phyloP scores from a whole-genome alignment of 306 rosid species.

The cucumber (Cucumis sativus) region Cucumber_9930_V3 NC_026657.2:31294001-31294500 shows the following conservation, averaged over 20 bases:
- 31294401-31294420: neutral
- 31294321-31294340: neutral
- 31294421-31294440: neutral
- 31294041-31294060: neutral
- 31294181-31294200: neutral
- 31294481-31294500: too few relatives aligned
- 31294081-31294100: neutral
- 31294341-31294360: neutral
- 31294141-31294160: neutral
- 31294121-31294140: neutral
- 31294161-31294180: neutral
- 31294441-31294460: neutral
- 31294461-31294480: too few relatives aligned
- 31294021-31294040: neutral
- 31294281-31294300: neutral
- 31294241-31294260: neutral
- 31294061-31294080: neutral
- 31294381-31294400: neutral
- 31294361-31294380: neutral
- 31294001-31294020: neutral
- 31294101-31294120: neutral
- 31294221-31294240: neutral
- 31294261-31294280: neutral
- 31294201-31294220: neutral
- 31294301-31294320: neutral